Base-by-base conservation (phyloP, 2,329 filamentous ascomycete genomes). In the Acrocalymma vagum region DNA sequence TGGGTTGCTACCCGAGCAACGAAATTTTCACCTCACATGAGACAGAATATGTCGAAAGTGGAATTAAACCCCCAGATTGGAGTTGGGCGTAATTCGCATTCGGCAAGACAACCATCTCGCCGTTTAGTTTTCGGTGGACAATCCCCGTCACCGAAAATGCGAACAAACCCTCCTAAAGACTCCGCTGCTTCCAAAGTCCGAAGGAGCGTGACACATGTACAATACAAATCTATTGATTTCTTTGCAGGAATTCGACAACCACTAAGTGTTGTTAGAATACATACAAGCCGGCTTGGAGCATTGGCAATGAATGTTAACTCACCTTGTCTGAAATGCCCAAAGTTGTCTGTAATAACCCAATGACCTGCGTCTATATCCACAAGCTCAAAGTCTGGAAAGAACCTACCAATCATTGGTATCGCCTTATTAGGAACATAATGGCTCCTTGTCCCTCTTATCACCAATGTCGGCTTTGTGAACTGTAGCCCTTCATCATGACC, bases 321-420 rank as follows among this genome's bases (percentile, higher is more conserved):
- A 90, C 88, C 85, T 77, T 81, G 74, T 62, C 85, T 82, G 53
- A 95, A 95, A 8, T 78, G 84, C 62, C 90, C 84, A 0, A 90
- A 90, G 57, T 90, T 86, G 74, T 95, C 90, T n/a, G 87, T 90
- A 48, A 93, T 91, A 5, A 95, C 75, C 90, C 90, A 95, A 69
- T 95, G 90, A 0, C 90, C 90, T 6, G 85, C 81, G 24, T 94
- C 85, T 21, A 95, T 74, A 70, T 93, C 87, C 32, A 78, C 82
- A 20, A 94, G 61, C 63, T 82, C 74, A 62, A 94, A 95, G 16
- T 78, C 77, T 9, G 90, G 90, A 62, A 95, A 95, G 72, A 95
- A 94, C 49, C 83, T 79, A 3, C 89, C 88, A 55, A 94, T 86
- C 13, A 87, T 72, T n/a, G 89, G 88, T 31, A 95, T 71, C 36